These are phyloP conservation scores for Fomitopsis palustris DNA, from an alignment of 1,284 basidiomycete genomes.

Conservation along the genomic window DNA sequence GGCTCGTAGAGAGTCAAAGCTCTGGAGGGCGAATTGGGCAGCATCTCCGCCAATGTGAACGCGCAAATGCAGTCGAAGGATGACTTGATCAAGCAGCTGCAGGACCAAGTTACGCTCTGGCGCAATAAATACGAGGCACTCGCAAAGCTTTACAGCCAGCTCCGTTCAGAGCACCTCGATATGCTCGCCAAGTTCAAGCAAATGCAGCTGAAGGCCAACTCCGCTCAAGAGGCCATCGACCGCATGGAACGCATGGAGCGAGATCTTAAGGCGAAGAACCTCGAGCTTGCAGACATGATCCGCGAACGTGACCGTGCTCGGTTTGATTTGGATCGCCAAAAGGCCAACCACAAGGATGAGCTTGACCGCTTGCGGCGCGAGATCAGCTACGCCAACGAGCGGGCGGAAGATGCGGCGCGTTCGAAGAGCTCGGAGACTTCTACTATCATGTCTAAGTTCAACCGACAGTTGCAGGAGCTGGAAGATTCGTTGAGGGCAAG, in stretches of 20 bases:
- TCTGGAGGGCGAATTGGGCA: conserved; percentile 87
- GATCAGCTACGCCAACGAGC: conserved; percentile 95
- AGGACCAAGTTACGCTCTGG: conserved; percentile 97
- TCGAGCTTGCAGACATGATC: conserved; percentile 99
- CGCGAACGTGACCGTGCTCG: conserved; percentile 94
- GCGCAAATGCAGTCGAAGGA: conserved; percentile 93
- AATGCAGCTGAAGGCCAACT: conserved; percentile 97
- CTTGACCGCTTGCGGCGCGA: conserved; percentile 92
- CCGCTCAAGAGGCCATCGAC: conserved; percentile 98
- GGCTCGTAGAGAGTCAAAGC: conserved; percentile 84
- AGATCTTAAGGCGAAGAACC: conserved; percentile 96
- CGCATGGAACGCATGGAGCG: conserved; percentile 99
- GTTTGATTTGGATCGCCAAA: conserved; percentile 95
- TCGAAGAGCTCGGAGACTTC: conserved; percentile 95
- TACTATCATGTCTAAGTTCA: conserved; percentile 87
- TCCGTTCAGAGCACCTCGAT: conserved; percentile 96
- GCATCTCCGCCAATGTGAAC: conserved; percentile 77
- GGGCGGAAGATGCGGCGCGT: conserved; percentile 90
- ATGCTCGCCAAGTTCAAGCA: conserved; percentile 97
- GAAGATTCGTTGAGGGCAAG: conserved; percentile 90
- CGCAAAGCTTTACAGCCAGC: conserved; percentile 97
- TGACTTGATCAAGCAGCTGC: conserved; percentile 92
- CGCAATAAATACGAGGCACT: conserved; percentile 99
- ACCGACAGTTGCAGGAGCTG: conserved; percentile 92
- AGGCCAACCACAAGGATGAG: conserved; percentile 94